These are phyloP conservation scores for Cladosporium sp. DNA, from an alignment of 2,329 filamentous ascomycete species.

Conservation along the genomic window DNA sequence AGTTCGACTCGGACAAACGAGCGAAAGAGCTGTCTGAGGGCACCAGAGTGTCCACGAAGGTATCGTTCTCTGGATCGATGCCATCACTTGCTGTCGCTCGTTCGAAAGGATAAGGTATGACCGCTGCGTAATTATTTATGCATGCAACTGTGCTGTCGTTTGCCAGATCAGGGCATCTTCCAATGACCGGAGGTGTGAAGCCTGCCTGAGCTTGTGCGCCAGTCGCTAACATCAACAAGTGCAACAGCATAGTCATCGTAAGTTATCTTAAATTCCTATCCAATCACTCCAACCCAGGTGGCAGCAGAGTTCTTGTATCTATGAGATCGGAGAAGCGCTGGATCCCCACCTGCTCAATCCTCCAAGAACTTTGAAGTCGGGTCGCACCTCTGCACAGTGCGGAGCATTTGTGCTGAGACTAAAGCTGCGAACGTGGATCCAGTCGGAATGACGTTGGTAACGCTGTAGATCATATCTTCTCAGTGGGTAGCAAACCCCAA, in stretches of 20 bases:
- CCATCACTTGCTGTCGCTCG: slow-evolving; percentile 19
- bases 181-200: slow-evolving; percentile 17
- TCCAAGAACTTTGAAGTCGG: not conserved
- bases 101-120: slow-evolving; percentile 23
- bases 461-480: not conserved
- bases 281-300: not conserved
- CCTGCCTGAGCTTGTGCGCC: slow-evolving; percentile 17
- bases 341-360: not conserved
- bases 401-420: not conserved
- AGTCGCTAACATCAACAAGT: not conserved
- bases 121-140: slow-evolving; percentile 25
- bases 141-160: slow-evolving; percentile 22
- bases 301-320: not conserved
- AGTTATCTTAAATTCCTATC: not conserved
- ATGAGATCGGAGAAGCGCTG: not conserved
- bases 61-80: slow-evolving; percentile 22
- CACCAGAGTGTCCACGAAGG: slow-evolving; percentile 25
- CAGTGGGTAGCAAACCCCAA: not conserved
- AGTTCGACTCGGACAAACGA: slow-evolving; percentile 27
- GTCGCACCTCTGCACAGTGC: not conserved
- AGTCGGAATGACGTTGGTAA: not conserved
- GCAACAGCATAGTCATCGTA: not conserved
- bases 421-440: not conserved
- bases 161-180: slow-evolving; percentile 20
- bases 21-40: slow-evolving; percentile 36